phyloP scores from a whole-genome alignment of 164 flowering plant species.

The Macadamia integrifolia region DNA sequence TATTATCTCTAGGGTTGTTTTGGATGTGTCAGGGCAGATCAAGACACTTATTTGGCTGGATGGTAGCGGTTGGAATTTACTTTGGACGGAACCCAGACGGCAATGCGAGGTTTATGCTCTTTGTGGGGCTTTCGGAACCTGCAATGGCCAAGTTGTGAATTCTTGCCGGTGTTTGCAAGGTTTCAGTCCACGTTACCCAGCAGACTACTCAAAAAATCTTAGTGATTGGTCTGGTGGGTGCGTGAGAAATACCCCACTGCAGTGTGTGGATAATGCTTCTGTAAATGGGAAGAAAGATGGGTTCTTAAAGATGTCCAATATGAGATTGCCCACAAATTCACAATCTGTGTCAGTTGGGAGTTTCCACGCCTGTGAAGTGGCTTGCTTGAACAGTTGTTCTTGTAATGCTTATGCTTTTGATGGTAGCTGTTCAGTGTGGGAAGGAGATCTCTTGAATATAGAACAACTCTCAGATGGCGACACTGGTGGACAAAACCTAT shows the following conservation, averaged over 20 bases:
- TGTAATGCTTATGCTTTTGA: conserved; percentile 39
- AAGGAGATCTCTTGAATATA: conserved; percentile 24
- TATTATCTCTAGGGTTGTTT: conserved; percentile 20
- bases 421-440: conserved; percentile 29
- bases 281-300: conserved; percentile 13
- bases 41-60: conserved; percentile 28
- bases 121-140: conserved; percentile 41
- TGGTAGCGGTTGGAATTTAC: conserved; percentile 22
- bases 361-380: conserved; percentile 19
- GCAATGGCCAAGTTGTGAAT: conserved; percentile 15
- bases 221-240: conserved; percentile 26
- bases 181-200: conserved; percentile 15
- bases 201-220: conserved; percentile 23
- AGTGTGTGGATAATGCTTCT: conserved; percentile 18
- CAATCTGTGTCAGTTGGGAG: conserved; percentile 8
- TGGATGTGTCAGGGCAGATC: conserved; percentile 38
- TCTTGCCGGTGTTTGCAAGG: conserved; percentile 35
- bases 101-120: conserved; percentile 38
- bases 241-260: conserved; percentile 20
- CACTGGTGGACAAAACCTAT: not conserved
- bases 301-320: conserved; percentile 11
- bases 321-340: conserved; percentile 16
- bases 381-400: conserved; percentile 34
- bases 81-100: conserved; percentile 38
- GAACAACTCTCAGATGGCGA: conserved; percentile 19